Percentiles rank a stretch among this genome's conserved stretches.
Conservation (phyloP, 2,329 filamentous ascomycete genomes). For the Trichoderma brevicompactum region DNA sequence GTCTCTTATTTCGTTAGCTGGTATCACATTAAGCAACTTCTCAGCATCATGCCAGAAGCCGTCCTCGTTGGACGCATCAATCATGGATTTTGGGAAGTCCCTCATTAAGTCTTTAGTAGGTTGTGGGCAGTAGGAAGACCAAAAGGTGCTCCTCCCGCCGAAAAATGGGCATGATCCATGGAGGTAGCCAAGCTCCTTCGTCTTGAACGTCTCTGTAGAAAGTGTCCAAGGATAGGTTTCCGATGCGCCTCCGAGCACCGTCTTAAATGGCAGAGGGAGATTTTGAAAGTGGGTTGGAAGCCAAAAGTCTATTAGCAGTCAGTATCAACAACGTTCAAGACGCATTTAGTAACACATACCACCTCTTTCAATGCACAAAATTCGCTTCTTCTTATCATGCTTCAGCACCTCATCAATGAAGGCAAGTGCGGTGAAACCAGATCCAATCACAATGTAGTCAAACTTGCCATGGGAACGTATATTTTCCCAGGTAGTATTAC, state of each 20-base stretch:
- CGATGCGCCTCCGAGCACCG: not conserved
- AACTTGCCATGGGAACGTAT: conserved; percentile 3
- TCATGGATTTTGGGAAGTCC: not conserved
- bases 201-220: not conserved
- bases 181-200: not conserved
- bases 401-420: conserved; percentile 7
- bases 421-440: not conserved
- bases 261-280: not conserved
- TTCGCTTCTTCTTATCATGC: conserved; percentile 5
- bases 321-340: not conserved
- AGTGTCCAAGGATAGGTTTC: not conserved
- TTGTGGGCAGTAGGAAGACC: not conserved
- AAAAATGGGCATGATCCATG: conserved; percentile 7
- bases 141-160: conserved; percentile 2
- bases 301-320: not conserved
- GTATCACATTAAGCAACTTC: not conserved
- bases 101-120: not conserved
- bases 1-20: not conserved
- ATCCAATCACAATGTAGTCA: conserved; percentile 14
- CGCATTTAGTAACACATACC: not conserved
- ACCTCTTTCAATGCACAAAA: conserved; percentile 1
- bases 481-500: not conserved
- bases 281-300: not conserved
- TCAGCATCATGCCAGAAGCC: not conserved
- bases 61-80: not conserved